A percentile compares a stretch with the other conserved stretches of the same genome.
These are phyloP conservation scores for Wallacemonas sp. DNA, from an alignment of 208 protist genomes.

Conservation along the genomic window DNA sequence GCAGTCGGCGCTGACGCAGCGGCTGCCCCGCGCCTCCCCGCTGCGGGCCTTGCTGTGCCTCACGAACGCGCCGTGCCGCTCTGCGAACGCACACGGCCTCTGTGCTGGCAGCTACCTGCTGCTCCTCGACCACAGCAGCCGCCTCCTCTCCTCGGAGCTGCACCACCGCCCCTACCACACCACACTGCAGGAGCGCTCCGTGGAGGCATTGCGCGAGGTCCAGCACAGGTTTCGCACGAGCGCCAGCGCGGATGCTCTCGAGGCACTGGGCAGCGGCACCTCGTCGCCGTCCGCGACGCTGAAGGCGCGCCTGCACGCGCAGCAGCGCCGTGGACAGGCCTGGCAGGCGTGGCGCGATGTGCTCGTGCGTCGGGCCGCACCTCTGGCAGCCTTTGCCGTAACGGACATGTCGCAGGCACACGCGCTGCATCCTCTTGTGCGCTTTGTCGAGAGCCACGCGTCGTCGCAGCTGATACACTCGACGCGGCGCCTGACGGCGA, in stretches of 20 bases:
- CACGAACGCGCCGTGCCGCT: no score
- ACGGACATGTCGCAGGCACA: not conserved
- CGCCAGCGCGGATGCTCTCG: not conserved
- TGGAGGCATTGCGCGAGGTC: constrained; percentile 9
- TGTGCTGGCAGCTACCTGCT: constrained; percentile 27
- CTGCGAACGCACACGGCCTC: not conserved
- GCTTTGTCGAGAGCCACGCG: constrained; percentile 73
- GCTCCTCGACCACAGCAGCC: constrained; percentile 54
- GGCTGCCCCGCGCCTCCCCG: constrained; percentile 22
- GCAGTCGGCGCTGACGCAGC: constrained; percentile 19
- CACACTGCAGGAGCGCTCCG: constrained; percentile 1
- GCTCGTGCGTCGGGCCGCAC: not conserved
- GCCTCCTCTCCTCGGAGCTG: constrained; percentile 14
- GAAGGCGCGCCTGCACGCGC: not conserved
- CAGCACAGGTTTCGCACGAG: constrained; percentile 7
- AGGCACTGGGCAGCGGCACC: not conserved
- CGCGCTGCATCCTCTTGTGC: constrained; percentile 52
- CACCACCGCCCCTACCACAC: not conserved
- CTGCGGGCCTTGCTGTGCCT: constrained; percentile 16
- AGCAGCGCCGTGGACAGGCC: not conserved
- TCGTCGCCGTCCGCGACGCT: not conserved
- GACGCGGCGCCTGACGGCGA: constrained; percentile 16
- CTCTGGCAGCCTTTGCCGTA: not conserved
- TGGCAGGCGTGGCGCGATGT: not conserved
- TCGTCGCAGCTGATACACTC: constrained; percentile 50